Evolutionary conservation across 768 basidiomycete genomes (phyloP).

Genomic region (Panaeolus papilionaceus): DNA sequence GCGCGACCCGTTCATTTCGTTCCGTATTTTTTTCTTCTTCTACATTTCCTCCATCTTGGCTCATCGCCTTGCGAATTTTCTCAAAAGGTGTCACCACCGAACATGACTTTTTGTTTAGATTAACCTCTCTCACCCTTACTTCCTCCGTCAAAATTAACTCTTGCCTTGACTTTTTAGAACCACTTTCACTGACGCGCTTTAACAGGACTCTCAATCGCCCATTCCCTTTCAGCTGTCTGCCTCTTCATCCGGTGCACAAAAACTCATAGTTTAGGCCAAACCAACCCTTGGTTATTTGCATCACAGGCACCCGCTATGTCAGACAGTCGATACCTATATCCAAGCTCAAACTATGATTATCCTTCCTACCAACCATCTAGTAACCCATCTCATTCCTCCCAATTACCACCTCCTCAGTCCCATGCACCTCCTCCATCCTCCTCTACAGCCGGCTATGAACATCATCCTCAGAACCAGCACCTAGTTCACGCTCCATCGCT

Average conservation of each 20-base stretch:
- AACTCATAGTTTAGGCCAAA: constrained; percentile 8
- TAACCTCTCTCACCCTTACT: constrained; percentile 13
- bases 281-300: constrained; percentile 16
- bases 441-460: constrained; percentile 28
- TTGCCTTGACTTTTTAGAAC: constrained; percentile 3
- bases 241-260: not conserved
- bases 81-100: constrained; percentile 10
- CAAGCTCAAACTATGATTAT: constrained; percentile 51
- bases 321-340: constrained; percentile 55
- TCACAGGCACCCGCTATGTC: constrained; percentile 28
- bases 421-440: constrained; percentile 29
- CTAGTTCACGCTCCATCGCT: constrained; percentile 29
- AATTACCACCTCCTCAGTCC: constrained; percentile 29
- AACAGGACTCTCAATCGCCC: constrained; percentile 15
- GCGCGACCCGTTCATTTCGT: constrained; percentile 10
- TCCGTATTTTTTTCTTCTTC: constrained; percentile 1
- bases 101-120: constrained; percentile 12
- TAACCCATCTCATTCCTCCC: constrained; percentile 27
- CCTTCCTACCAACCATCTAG: constrained; percentile 23
- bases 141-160: constrained; percentile 13
- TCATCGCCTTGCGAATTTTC: not conserved
- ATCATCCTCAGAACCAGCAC: constrained; percentile 24
- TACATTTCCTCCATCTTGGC: not conserved
- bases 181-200: constrained; percentile 14
- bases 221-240: constrained; percentile 16